Evolutionary conservation across 2,329 filamentous ascomycete species (phyloP).

Genomic region (Magnaporthiopsis incrustans): DNA sequence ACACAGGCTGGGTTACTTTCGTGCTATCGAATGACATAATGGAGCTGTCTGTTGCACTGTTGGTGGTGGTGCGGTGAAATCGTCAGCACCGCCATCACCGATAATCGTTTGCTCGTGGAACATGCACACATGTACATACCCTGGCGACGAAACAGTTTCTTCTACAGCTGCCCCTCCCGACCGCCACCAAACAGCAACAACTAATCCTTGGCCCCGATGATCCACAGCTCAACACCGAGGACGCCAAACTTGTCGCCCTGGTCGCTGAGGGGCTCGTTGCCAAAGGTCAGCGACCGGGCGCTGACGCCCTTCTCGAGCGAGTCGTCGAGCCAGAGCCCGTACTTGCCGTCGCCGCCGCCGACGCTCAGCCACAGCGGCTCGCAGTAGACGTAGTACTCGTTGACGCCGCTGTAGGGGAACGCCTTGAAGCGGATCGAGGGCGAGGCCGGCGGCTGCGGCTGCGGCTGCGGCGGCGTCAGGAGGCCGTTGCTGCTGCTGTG

Average conservation of each 20-base stretch:
- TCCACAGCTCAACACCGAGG: constrained; percentile 88
- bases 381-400: constrained; percentile 95
- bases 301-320: constrained; percentile 78
- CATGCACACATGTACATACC: too few species aligned
- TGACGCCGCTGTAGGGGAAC: constrained; percentile 90
- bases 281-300: constrained; percentile 80
- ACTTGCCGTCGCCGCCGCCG: constrained; percentile 82
- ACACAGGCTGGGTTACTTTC: neutral
- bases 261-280: constrained; percentile 88
- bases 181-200: neutral
- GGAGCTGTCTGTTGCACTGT: neutral
- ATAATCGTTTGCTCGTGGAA: neutral
- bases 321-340: constrained; percentile 89
- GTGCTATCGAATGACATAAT: neutral
- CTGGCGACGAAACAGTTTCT: neutral
- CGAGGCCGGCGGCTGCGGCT: constrained; percentile 39
- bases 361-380: constrained; percentile 78
- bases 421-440: constrained; percentile 91
- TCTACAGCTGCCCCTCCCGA: too few species aligned
- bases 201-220: constrained; percentile 51
- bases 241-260: constrained; percentile 89
- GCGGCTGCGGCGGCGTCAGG: constrained; percentile 13
- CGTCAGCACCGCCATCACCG: neutral
- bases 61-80: too few species aligned
- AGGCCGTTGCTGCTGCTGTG: constrained; percentile 8